Evolutionary conservation across 2,329 filamentous ascomycete species (phyloP).

Genomic region (Ophiostoma quercus): DNA sequence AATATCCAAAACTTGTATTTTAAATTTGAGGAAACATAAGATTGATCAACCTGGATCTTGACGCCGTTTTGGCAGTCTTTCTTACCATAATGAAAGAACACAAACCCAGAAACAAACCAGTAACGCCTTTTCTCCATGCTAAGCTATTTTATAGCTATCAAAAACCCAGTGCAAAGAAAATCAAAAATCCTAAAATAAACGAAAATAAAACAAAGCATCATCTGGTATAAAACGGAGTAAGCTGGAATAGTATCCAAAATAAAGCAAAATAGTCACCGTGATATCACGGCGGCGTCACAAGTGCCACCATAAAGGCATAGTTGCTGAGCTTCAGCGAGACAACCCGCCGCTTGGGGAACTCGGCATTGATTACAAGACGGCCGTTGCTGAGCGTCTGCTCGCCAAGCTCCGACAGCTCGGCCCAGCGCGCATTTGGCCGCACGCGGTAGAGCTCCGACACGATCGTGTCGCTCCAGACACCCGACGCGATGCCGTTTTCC

Average conservation of each 20-base stretch:
- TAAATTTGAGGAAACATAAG: not conserved
- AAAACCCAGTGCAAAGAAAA: not conserved
- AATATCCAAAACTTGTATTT: not conserved
- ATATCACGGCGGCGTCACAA: slow-evolving; percentile 26
- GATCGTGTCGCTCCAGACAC: slow-evolving; percentile 67
- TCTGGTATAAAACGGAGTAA: slow-evolving; percentile 14
- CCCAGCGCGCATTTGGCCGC: slow-evolving; percentile 55
- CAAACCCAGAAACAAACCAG: not conserved
- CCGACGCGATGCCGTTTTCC: slow-evolving; percentile 54
- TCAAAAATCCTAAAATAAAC: not conserved
- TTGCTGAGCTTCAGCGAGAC: slow-evolving; percentile 54
- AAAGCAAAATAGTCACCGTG: slow-evolving; percentile 28
- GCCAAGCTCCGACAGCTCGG: slow-evolving; percentile 60
- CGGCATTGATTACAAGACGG: slow-evolving; percentile 51
- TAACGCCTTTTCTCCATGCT: slow-evolving; percentile 19
- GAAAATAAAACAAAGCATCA: not conserved
- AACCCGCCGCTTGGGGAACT: slow-evolving; percentile 49
- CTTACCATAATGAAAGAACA: not conserved
- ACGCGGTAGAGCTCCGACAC: slow-evolving; percentile 54
- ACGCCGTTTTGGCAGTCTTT: not conserved
- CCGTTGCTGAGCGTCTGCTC: slow-evolving; percentile 55
- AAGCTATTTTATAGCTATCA: not conserved
- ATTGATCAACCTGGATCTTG: not conserved
- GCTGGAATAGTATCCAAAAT: not conserved
- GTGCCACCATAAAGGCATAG: slow-evolving; percentile 46